A percentile compares a stretch with the other conserved stretches of the same genome.
Conservation (phyloP, 345 rosid genomes). For the Brassica napus region Da-Ae NC_063442.1:6254501-6255000, state of each 20-base stretch:
- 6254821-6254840: not conserved
- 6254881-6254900: slow-evolving; percentile 17
- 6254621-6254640: slow-evolving; percentile 35
- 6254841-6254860: slow-evolving; percentile 43
- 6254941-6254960: not conserved
- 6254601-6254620: slow-evolving; percentile 37
- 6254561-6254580: slow-evolving; percentile 41
- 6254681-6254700: not conserved
- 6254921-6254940: slow-evolving; percentile 25
- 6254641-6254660: slow-evolving; percentile 19
- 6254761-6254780: slow-evolving; percentile 27
- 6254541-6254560: slow-evolving; percentile 34
- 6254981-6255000: slow-evolving; percentile 46
- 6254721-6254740: slow-evolving; percentile 28
- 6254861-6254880: slow-evolving; percentile 59
- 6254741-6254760: slow-evolving; percentile 13
- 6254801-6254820: slow-evolving; percentile 35
- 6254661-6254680: not conserved
- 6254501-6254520: slow-evolving; percentile 4
- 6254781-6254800: slow-evolving; percentile 33
- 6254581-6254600: slow-evolving; percentile 41
- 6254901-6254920: slow-evolving; percentile 29
- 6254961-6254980: slow-evolving; percentile 34
- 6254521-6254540: not conserved
- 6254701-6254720: slow-evolving; percentile 36